Evolutionary conservation across 75 land plant genomes (phyloP).

Genomic region (Larix kaempferi): DNA sequence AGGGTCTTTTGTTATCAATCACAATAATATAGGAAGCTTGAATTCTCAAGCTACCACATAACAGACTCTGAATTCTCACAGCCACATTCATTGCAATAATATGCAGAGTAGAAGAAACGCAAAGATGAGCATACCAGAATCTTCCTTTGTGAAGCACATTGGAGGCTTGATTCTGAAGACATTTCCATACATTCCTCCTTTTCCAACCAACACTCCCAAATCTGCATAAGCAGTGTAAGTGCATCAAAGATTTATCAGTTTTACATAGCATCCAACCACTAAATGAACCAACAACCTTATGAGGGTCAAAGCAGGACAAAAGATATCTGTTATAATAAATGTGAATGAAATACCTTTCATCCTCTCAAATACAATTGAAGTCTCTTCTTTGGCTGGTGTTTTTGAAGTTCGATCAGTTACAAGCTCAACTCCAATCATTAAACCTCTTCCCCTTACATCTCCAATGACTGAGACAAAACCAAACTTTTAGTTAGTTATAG

Average conservation of each 20-base stretch:
- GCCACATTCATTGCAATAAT: not conserved
- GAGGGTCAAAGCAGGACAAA: not conserved
- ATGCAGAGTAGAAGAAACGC: not conserved
- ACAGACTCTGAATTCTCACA: not conserved
- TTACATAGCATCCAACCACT: not conserved
- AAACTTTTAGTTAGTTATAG: not conserved
- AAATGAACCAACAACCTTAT: constrained; percentile 7
- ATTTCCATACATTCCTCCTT: constrained; percentile 88
- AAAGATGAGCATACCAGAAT: constrained; percentile 63
- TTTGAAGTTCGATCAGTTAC: constrained; percentile 83
- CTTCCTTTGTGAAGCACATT: constrained; percentile 91
- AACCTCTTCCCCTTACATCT: constrained; percentile 93
- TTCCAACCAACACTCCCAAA: constrained; percentile 87
- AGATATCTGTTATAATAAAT: not conserved
- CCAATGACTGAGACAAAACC: constrained; percentile 70
- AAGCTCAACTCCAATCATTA: constrained; percentile 94
- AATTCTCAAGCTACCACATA: not conserved
- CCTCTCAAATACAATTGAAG: constrained; percentile 59
- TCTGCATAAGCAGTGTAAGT: constrained; percentile 34
- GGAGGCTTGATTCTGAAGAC: constrained; percentile 99
- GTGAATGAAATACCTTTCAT: constrained; percentile 72
- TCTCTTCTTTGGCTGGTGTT: constrained; percentile 85
- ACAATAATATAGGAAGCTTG: not conserved
- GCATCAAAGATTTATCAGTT: too few species aligned
- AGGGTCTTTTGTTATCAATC: not conserved